Percentiles rank a stretch among this genome's conserved stretches.
Evolutionary conservation across 1,284 basidiomycete species (phyloP).

Genomic region (Cryptococcus amylolentus): DNA sequence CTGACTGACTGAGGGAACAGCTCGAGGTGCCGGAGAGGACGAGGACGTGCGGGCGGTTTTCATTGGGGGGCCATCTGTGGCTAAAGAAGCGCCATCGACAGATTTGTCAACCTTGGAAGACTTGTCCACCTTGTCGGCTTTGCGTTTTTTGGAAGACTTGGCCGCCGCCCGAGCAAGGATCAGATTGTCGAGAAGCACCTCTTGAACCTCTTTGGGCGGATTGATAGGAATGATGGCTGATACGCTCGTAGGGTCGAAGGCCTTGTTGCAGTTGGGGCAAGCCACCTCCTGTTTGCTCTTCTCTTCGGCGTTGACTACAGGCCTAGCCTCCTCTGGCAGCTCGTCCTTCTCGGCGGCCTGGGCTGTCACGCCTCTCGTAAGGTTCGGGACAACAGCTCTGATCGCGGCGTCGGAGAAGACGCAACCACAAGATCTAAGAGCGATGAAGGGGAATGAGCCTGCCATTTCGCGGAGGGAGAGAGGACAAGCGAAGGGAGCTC

Average conservation of each 20-base stretch:
- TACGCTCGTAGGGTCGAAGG: conserved; percentile 33
- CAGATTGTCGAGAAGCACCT: conserved; percentile 39
- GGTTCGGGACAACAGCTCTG: conserved; percentile 37
- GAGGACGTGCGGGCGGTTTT: conserved; percentile 1
- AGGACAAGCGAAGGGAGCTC: conserved; percentile 77
- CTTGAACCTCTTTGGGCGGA: conserved; percentile 39
- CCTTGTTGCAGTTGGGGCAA: conserved; percentile 47
- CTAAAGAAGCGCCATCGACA: background rate
- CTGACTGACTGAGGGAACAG: conserved; percentile 1
- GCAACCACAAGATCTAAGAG: conserved; percentile 80
- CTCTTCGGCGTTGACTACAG: conserved; percentile 7
- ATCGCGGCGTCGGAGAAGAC: conserved; percentile 50
- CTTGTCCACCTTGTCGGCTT: conserved; percentile 35
- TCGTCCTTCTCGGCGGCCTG: conserved; percentile 11
- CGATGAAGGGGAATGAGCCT: conserved; percentile 80
- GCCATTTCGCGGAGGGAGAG: conserved; percentile 90
- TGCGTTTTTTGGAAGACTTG: conserved; percentile 40
- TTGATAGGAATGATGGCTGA: conserved; percentile 40
- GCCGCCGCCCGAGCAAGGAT: conserved; percentile 34
- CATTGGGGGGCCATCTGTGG: background rate
- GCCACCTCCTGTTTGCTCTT: conserved; percentile 20
- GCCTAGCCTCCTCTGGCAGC: conserved; percentile 17
- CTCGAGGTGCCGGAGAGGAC: conserved; percentile 4
- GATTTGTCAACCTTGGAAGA: background rate
- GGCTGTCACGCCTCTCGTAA: conserved; percentile 23